Evolutionary conservation across 768 basidiomycete genomes (phyloP).

Genomic region (Crassisporium funariophilum): DNA sequence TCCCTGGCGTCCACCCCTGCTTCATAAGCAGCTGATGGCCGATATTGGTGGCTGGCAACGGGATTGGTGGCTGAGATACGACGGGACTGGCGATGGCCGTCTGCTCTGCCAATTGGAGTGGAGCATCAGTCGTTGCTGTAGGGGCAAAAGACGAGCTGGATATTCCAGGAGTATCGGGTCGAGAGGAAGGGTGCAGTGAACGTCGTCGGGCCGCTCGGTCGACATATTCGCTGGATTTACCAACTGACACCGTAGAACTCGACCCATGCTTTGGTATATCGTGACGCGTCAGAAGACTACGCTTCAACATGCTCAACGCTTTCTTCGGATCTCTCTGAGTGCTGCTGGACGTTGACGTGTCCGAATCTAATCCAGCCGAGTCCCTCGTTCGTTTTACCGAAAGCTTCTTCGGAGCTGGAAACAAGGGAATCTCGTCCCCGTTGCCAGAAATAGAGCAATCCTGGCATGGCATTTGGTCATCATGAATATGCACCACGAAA

Average conservation of each 20-base stretch:
- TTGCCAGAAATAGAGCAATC: constrained; percentile 55
- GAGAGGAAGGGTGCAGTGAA: constrained; percentile 53
- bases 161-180: constrained; percentile 56
- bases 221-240: constrained; percentile 41
- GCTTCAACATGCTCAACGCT: constrained; percentile 67
- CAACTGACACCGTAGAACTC: constrained; percentile 12
- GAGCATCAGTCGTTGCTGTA: not conserved
- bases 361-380: constrained; percentile 27
- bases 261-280: constrained; percentile 17
- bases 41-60: constrained; percentile 59
- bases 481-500: constrained; percentile 72
- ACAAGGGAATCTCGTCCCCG: constrained; percentile 62
- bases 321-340: constrained; percentile 55
- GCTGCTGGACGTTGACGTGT: constrained; percentile 14
- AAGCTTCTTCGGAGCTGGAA: constrained; percentile 31
- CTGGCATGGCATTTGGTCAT: constrained; percentile 58
- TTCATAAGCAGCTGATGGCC: constrained; percentile 70
- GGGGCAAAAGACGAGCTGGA: constrained; percentile 22
- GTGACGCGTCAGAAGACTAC: constrained; percentile 60
- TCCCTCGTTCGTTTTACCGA: constrained; percentile 31
- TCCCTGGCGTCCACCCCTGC: constrained; percentile 79
- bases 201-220: constrained; percentile 77
- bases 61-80: constrained; percentile 45
- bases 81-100: constrained; percentile 5
- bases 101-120: not conserved